Conservation (phyloP, 179 eudicot genomes). For the Beta corolliflora region DNA sequence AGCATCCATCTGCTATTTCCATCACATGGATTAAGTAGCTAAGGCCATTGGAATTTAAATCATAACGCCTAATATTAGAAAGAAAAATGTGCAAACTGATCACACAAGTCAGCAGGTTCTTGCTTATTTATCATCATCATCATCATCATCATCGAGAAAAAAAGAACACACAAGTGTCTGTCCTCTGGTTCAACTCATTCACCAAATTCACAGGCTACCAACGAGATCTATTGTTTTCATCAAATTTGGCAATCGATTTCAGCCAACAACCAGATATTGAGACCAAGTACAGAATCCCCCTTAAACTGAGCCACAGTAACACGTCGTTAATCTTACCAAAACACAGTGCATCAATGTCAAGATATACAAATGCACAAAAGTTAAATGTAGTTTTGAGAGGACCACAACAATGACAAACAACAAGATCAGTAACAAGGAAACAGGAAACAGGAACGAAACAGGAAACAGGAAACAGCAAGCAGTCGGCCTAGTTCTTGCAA, state of each 20-base stretch:
- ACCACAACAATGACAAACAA: too few relatives aligned
- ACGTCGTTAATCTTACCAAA: not conserved
- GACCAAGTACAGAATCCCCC: not conserved
- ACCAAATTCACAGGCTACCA: not conserved
- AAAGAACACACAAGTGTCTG: not conserved
- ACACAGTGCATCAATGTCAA: too few relatives aligned
- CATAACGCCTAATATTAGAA: not conserved
- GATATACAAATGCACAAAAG: too few relatives aligned
- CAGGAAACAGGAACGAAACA: too few relatives aligned
- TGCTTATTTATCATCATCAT: not conserved
- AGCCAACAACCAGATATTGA: not conserved
- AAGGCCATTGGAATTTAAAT: not conserved
- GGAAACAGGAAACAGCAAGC: too few relatives aligned
- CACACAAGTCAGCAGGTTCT: not conserved
- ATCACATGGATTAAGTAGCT: slow-evolving; percentile 4
- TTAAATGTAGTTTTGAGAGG: too few relatives aligned
- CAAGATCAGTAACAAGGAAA: too few relatives aligned
- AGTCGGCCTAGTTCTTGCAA: too few relatives aligned
- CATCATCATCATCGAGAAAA: not conserved
- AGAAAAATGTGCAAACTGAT: not conserved
- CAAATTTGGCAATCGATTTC: not conserved
- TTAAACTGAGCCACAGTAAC: not conserved
- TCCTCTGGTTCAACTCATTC: not conserved
- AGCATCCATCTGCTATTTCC: too few relatives aligned
- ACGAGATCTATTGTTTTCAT: not conserved